Evolutionary conservation across 306 rosid genomes (phyloP).

Genomic region (Adenanthera pavonina): DNA sequence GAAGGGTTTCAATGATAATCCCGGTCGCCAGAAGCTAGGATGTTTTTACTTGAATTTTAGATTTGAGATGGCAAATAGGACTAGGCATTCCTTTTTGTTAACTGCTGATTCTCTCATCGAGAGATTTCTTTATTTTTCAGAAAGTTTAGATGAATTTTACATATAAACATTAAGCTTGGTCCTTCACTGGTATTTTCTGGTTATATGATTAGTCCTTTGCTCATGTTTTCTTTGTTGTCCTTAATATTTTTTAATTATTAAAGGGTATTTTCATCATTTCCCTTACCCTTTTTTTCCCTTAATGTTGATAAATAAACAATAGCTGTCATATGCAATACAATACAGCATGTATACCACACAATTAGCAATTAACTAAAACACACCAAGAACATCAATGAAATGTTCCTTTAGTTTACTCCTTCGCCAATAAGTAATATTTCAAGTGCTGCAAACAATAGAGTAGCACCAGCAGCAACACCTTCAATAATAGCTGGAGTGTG

Average conservation of each 20-base stretch:
- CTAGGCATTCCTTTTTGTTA: no score
- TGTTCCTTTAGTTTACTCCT: neutral
- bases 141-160: no score
- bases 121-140: no score
- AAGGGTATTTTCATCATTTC: no score
- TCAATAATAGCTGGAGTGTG: neutral
- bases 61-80: constrained; percentile 13
- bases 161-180: no score
- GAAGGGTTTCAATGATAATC: constrained; percentile 55
- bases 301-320: no score
- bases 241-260: no score
- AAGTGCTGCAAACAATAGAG: neutral
- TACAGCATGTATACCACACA: neutral
- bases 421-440: neutral
- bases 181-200: no score
- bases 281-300: no score
- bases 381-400: neutral
- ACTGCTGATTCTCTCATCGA: no score
- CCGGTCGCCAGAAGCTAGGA: constrained; percentile 54
- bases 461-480: neutral
- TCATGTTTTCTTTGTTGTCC: no score
- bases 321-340: neutral
- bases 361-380: neutral
- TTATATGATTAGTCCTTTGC: no score
- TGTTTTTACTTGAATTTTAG: neutral